Conservation (phyloP, 1,139 yeast genomes). For the Yamadazyma diddensiae region DNA sequence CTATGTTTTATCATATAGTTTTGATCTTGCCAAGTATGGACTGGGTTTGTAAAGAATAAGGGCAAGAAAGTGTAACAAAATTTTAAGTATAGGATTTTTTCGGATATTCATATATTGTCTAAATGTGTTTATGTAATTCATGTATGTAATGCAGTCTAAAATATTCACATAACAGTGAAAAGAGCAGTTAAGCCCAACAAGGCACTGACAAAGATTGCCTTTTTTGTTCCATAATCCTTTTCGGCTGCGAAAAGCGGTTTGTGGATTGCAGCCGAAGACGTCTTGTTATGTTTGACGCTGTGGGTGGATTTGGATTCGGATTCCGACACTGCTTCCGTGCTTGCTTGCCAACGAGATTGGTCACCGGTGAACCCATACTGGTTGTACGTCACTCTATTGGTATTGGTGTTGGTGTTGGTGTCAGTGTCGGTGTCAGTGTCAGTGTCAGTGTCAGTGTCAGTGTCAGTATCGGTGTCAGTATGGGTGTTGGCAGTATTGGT, state of each 20-base stretch:
- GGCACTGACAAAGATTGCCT: constrained; percentile 11
- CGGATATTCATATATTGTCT: too few species aligned
- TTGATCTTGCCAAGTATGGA: too few species aligned
- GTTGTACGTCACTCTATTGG: constrained; percentile 26
- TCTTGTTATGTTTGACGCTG: constrained; percentile 17
- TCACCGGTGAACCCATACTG: constrained; percentile 46
- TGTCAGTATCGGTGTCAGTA: constrained; percentile 6
- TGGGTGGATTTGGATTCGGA: constrained; percentile 15
- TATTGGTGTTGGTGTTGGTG: constrained; percentile 9
- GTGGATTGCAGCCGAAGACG: constrained; percentile 17
- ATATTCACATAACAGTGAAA: constrained; percentile 12
- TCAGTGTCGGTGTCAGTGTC: constrained; percentile 4
- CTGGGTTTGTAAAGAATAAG: too few species aligned
- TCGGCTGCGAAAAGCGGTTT: constrained; percentile 8
- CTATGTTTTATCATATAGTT: too few species aligned
- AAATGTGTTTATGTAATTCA: too few species aligned
- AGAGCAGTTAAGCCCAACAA: constrained; percentile 13
- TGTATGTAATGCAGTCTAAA: background rate
- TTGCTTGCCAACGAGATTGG: constrained; percentile 34
- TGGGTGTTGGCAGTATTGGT: constrained; percentile 5
- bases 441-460: constrained; percentile 7
- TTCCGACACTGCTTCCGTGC: constrained; percentile 9
- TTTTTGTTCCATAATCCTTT: constrained; percentile 13
- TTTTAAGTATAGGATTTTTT: too few species aligned
- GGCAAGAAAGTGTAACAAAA: too few species aligned